Evolutionary conservation across 2,329 filamentous ascomycete species (phyloP), one percentile per base, ranked within the genome.

Genomic region (Pseudogymnoascus sp.): DNA sequence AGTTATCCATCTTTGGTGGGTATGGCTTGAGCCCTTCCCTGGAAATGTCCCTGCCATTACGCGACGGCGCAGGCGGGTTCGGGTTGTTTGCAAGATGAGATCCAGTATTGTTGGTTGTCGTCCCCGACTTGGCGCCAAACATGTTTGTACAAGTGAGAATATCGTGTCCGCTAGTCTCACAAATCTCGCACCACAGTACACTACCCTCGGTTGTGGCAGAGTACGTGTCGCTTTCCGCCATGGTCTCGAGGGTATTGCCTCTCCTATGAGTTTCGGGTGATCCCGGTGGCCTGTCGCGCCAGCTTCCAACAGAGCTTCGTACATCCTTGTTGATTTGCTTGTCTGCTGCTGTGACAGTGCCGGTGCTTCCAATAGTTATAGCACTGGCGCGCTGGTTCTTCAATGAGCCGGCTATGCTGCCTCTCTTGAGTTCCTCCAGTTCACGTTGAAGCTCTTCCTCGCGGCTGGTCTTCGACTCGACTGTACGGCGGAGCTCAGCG

Each of bases 131-230:
- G 38, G 68, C 72, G 63, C 81, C 86, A 73, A 90, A 93, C 86
- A 96, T 94, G 73, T 91, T 93, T 60, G 89, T 92, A 79, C 93
- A 97, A 20, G 90, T 95, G 61, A 97, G 79, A 63, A 97, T 96
- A 69, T 97, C 93, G 71, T 97, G 93, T 14, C 93, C 92, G 54
- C 85, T 82, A 35, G 89, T 90, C 77, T 97, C 92, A 76, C 93
- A 97, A 64, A 97, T 94, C 76, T 97, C 94, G 75, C 93, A 97
- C 89, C 90, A 96, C 65, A 92, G 81, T 14, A 81, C 84, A 72
- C 85, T 89, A 68, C 81, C 43, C 71, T 92, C 89, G 38, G 88
- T 90, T 20, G 84, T 82, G 28, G 83, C 85, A 37, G 88, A 89
- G 73, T 87, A 82, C 12, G 81, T 79, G 67, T 89, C 87, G 69